Conservation (phyloP, 805 yeast genomes). For the Schwanniomyces yamadae region DNA sequence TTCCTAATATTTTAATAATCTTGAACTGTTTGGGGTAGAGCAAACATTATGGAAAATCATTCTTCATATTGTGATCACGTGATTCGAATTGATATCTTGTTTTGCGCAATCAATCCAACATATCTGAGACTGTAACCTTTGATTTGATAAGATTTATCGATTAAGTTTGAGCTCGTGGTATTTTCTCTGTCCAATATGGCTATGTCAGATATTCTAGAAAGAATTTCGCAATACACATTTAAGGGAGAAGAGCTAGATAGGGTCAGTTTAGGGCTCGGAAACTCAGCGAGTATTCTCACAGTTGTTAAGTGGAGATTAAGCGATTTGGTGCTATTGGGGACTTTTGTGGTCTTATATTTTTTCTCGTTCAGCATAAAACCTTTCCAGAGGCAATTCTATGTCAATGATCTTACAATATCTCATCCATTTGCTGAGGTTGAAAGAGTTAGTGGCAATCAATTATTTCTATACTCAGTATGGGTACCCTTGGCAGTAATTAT, state of each 20-base stretch:
- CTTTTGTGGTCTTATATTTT: slow-evolving; percentile 22
- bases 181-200: slow-evolving; percentile 1
- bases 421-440: slow-evolving; percentile 81
- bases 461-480: slow-evolving; percentile 53
- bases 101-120: too few species aligned
- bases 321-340: slow-evolving; percentile 21
- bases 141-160: too few species aligned
- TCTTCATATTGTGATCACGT: too few species aligned
- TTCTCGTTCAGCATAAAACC: slow-evolving; percentile 44
- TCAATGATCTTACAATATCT: slow-evolving; percentile 72
- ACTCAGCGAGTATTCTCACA: slow-evolving; percentile 9
- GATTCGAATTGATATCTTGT: too few species aligned
- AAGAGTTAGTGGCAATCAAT: slow-evolving; percentile 57
- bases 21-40: too few species aligned
- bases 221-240: slow-evolving; percentile 19
- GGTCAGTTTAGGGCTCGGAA: slow-evolving; percentile 25
- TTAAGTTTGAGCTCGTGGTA: background rate
- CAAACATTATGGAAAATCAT: too few species aligned
- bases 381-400: slow-evolving; percentile 72
- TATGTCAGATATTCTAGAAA: slow-evolving; percentile 6
- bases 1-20: too few species aligned
- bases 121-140: too few species aligned
- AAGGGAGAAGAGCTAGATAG: slow-evolving; percentile 23
- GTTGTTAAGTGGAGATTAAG: slow-evolving; percentile 27
- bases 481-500: slow-evolving; percentile 48